Evolutionary conservation across 2,329 filamentous ascomycete genomes (phyloP).

Genomic region (Colletotrichum eremochloae): DNA sequence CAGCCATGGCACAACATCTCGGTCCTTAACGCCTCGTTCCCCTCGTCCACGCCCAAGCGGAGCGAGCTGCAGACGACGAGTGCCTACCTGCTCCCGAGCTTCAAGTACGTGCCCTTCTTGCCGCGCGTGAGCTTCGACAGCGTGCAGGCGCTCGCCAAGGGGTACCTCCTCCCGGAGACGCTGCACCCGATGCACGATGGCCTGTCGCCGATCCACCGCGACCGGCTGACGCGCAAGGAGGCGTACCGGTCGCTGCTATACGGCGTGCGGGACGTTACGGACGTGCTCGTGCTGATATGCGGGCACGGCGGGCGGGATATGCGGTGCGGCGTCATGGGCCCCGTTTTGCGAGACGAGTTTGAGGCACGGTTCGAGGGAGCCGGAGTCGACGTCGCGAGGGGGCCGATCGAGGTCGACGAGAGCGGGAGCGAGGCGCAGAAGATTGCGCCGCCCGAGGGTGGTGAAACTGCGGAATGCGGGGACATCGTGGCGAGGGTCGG

Average conservation of each 20-base stretch:
- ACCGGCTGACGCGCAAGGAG: conserved; percentile 64
- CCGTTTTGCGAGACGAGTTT: conserved; percentile 80
- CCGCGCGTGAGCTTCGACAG: conserved; percentile 71
- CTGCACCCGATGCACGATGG: conserved; percentile 73
- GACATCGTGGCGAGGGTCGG: conserved; percentile 70
- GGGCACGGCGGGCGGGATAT: conserved; percentile 86
- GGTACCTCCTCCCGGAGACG: conserved; percentile 73
- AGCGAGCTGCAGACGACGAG: conserved; percentile 68
- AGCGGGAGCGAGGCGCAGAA: conserved; percentile 34
- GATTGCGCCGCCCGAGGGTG: conserved; percentile 24
- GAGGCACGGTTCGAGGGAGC: conserved; percentile 65
- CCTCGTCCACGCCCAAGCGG: conserved; percentile 64
- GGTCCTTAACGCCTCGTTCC: conserved; percentile 82
- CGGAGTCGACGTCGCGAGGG: conserved; percentile 64
- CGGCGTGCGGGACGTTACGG: conserved; percentile 71
- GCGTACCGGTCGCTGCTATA: conserved; percentile 65
- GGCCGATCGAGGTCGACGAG: conserved; percentile 56
- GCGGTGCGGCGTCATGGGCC: conserved; percentile 86
- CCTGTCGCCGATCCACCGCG: conserved; percentile 69
- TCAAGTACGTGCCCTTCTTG: conserved; percentile 82
- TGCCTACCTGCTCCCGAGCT: conserved; percentile 84
- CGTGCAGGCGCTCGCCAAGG: conserved; percentile 71
- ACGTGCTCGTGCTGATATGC: conserved; percentile 86
- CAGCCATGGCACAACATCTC: conserved; percentile 89
- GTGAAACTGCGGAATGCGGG: conserved; percentile 37